These are phyloP conservation scores for Microbotryum silenes-acaulis DNA, from an alignment of 1,284 basidiomycete genomes.

Conservation along the genomic window DNA sequence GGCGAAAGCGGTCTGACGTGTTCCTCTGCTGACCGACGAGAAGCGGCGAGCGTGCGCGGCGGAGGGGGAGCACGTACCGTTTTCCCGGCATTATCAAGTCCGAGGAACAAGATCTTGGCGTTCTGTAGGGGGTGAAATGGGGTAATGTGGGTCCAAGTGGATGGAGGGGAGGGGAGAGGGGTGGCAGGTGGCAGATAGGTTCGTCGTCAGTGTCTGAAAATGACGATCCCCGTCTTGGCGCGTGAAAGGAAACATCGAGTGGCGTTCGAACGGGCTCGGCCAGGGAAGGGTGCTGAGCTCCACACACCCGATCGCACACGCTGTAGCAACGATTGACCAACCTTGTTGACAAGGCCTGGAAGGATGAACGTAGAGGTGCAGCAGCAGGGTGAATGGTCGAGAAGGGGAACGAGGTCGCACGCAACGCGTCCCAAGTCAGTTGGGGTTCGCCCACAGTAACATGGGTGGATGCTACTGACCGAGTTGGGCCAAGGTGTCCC, in stretches of 20 bases:
- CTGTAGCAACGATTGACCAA: background rate
- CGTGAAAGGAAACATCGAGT: too few species aligned
- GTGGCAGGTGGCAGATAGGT: too few species aligned
- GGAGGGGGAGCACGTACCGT: conserved; percentile 56
- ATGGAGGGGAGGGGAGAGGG: background rate
- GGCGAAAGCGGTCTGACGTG: background rate
- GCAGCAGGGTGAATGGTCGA: conserved; percentile 1
- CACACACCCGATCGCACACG: background rate
- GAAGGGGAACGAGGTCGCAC: background rate
- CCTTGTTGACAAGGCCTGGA: conserved; percentile 83
- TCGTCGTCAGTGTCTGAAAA: background rate
- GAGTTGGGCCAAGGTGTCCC: conserved; percentile 82
- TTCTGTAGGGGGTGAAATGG: conserved; percentile 48
- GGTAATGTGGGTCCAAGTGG: background rate
- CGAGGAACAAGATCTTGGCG: conserved; percentile 98
- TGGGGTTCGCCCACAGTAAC: background rate
- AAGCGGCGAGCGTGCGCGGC: background rate
- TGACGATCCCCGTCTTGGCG: too few species aligned
- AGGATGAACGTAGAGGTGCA: conserved; percentile 5
- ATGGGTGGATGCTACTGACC: conserved; percentile 50
- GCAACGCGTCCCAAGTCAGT: background rate
- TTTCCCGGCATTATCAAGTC: conserved; percentile 85
- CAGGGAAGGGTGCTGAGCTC: too few species aligned
- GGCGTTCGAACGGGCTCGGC: too few species aligned
- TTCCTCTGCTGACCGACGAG: background rate